These are phyloP conservation scores for Testicularia cyperi DNA, from an alignment of 1,284 basidiomycete genomes.

Conservation along the genomic window DNA sequence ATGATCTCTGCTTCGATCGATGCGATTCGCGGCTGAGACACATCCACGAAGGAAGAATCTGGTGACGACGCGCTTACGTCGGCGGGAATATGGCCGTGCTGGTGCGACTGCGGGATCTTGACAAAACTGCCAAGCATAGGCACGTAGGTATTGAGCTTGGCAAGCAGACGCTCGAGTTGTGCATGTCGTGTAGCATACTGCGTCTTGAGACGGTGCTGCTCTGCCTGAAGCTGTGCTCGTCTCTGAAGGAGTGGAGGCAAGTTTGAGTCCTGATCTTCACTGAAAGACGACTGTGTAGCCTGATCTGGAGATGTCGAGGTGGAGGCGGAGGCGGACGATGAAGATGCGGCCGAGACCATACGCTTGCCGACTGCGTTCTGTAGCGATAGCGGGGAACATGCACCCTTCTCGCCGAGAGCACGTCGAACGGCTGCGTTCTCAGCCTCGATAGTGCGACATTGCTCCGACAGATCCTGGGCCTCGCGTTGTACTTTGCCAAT, in stretches of 20 bases:
- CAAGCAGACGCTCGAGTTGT: conserved; percentile 23
- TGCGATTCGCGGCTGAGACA: conserved; percentile 25
- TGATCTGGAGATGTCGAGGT: neutral
- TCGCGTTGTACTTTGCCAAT: conserved; percentile 42
- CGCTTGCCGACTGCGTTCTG: conserved; percentile 35
- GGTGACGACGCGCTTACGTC: neutral
- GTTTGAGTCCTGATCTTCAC: neutral
- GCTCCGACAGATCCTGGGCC: conserved; percentile 33
- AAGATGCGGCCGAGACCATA: conserved; percentile 31
- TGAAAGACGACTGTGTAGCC: neutral
- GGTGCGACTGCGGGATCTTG: conserved; percentile 9
- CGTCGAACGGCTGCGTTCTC: conserved; percentile 14
- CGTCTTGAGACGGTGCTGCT: conserved; percentile 26
- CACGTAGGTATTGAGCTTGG: conserved; percentile 29
- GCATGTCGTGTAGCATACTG: conserved; percentile 23
- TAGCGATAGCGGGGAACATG: conserved; percentile 15
- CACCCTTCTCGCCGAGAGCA: conserved; percentile 23
- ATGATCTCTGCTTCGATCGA: conserved; percentile 43
- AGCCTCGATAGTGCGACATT: conserved; percentile 31
- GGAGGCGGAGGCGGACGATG: conserved; percentile 7
- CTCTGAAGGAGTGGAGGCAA: conserved; percentile 33
- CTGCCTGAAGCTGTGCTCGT: conserved; percentile 17
- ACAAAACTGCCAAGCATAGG: conserved; percentile 39
- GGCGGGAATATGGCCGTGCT: neutral
- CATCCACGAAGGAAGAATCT: conserved; percentile 16